Conservation (phyloP, 257 asterid species). For the Henckelia pumila region DNA sequence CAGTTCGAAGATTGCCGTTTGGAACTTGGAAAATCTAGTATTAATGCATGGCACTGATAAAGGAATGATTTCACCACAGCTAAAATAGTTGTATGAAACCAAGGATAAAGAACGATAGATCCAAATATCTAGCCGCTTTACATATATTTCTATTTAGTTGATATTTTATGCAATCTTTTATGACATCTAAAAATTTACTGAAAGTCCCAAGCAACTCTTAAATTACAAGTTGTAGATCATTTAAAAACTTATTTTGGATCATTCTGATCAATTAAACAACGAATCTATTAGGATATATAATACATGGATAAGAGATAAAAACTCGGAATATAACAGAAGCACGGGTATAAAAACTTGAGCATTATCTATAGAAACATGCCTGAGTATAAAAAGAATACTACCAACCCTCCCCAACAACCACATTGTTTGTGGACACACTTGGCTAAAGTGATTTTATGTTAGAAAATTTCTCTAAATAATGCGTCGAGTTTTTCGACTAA, state of each 20-base stretch:
- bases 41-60: too few relatives aligned
- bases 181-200: too few relatives aligned
- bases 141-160: slow-evolving; percentile 3
- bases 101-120: neutral
- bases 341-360: neutral
- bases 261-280: neutral
- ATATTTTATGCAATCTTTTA: neutral
- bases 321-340: neutral
- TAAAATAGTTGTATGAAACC: slow-evolving; percentile 7
- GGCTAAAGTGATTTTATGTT: neutral
- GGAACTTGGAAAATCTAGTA: too few relatives aligned
- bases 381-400: neutral
- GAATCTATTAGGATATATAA: neutral
- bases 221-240: neutral
- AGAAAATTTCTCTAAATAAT: slow-evolving; percentile 6
- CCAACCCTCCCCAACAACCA: neutral
- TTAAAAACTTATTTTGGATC: neutral
- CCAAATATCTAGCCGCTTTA: neutral
- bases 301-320: neutral
- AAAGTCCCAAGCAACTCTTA: neutral
- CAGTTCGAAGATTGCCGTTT: neutral
- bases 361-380: neutral
- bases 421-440: neutral
- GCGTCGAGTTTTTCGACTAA: slow-evolving; percentile 41
- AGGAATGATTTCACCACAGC: neutral